A percentile compares a stretch with the other conserved stretches of the same genome.
Conservation (phyloP, 352 stramenopile genomes). For the Aphanomyces invadans region DNA sequence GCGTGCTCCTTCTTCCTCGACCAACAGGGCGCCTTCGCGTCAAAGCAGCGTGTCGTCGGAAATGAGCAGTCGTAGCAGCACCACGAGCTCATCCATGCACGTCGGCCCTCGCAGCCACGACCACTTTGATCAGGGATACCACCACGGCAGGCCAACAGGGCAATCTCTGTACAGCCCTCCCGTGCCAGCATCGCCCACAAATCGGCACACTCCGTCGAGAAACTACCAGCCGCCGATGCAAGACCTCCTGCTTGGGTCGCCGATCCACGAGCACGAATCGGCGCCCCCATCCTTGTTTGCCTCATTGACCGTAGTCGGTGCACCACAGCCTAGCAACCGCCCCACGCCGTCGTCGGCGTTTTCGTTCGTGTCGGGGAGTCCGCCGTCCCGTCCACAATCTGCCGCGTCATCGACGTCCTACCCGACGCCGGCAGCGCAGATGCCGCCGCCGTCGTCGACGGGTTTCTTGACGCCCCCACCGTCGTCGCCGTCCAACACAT, state of each 20-base stretch:
- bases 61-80: neutral
- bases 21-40: neutral
- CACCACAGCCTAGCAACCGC: neutral
- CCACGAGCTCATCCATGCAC: neutral
- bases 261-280: neutral
- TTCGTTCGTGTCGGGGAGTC: neutral
- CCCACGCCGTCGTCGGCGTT: conserved; percentile 6
- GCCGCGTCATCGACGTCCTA: too few species aligned
- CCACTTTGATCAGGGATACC: too few species aligned
- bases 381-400: neutral
- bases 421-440: neutral
- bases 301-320: neutral
- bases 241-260: neutral
- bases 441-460: conserved; percentile 24
- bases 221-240: neutral
- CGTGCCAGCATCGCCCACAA: neutral
- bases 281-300: neutral
- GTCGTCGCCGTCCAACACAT: conserved; percentile 2
- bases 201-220: neutral
- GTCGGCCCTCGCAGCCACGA: too few species aligned
- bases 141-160: neutral
- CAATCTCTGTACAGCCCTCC: neutral
- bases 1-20: too few species aligned
- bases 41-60: neutral
- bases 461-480: conserved; percentile 14